Percentiles rank a stretch among this genome's conserved stretches.
These are phyloP conservation scores for Glebionis coronaria DNA, from an alignment of 129 eudicot genomes.

Conservation along the genomic window DNA sequence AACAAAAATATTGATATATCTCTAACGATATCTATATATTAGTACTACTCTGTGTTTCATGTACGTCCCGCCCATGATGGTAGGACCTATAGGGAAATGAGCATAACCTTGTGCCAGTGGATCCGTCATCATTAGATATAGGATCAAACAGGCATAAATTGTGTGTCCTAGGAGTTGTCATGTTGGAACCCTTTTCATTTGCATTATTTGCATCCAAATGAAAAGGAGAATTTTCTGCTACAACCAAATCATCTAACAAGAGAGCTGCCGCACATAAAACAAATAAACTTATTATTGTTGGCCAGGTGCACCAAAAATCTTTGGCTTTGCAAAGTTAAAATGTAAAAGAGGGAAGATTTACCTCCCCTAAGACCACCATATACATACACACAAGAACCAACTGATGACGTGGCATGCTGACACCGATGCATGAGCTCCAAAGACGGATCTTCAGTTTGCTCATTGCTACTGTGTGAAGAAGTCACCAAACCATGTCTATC, in stretches of 20 bases:
- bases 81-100: conserved; percentile 1
- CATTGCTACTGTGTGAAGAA: conserved; percentile 53
- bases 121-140: conserved; percentile 38
- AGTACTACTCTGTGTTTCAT: no score
- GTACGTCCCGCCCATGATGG: no score
- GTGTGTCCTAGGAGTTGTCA: conserved; percentile 41
- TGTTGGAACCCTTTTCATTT: conserved; percentile 22
- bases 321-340: not conserved
- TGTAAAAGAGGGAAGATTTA: conserved; percentile 21
- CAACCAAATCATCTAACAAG: conserved; percentile 71
- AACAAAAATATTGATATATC: not conserved
- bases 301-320: not conserved
- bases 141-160: conserved; percentile 36
- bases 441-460: conserved; percentile 60
- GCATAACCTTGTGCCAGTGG: conserved; percentile 55
- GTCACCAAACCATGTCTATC: conserved; percentile 93
- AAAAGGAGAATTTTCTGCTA: conserved; percentile 72
- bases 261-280: conserved; percentile 47
- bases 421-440: conserved; percentile 83
- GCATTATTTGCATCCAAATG: conserved; percentile 51
- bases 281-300: not conserved
- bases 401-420: conserved; percentile 92
- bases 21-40: no score
- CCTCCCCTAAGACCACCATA: conserved; percentile 99
- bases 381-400: conserved; percentile 69